A percentile compares a stretch with the other conserved stretches of the same genome.
These are phyloP conservation scores for Neonectria coccinea DNA, from an alignment of 2,329 filamentous ascomycete species.

Conservation along the genomic window DNA sequence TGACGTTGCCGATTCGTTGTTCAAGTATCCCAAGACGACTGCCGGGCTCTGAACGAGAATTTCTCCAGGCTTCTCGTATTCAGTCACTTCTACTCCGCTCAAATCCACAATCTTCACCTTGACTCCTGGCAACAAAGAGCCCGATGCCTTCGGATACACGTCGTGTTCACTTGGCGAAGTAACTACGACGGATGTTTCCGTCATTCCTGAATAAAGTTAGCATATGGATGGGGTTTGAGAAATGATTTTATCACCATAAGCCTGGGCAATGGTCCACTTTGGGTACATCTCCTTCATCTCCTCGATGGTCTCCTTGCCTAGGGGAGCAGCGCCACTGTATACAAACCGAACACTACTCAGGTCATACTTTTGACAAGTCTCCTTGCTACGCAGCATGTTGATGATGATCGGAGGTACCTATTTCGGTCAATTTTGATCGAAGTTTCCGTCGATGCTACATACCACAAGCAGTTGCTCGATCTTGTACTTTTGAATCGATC, in stretches of 20 bases:
- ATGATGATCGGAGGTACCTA: slow-evolving; percentile 80
- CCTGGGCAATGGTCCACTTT: slow-evolving; percentile 74
- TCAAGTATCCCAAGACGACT: slow-evolving; percentile 84
- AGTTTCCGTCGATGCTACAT: background rate
- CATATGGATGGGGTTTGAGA: background rate
- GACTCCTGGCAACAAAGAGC: slow-evolving; percentile 73
- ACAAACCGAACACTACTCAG: slow-evolving; percentile 72
- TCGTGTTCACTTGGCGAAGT: slow-evolving; percentile 68
- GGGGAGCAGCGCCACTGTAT: slow-evolving; percentile 80
- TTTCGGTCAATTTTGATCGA: background rate
- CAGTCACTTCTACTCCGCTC: slow-evolving; percentile 76
- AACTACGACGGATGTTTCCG: slow-evolving; percentile 78
- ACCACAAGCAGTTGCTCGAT: slow-evolving; percentile 75
- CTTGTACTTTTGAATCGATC: slow-evolving; percentile 75
- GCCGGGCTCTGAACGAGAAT: slow-evolving; percentile 83
- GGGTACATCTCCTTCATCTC: slow-evolving; percentile 72
- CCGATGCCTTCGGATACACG: slow-evolving; percentile 75
- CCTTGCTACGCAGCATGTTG: slow-evolving; percentile 72
- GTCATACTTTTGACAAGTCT: slow-evolving; percentile 72
- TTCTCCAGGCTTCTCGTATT: slow-evolving; percentile 80
- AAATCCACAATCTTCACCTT: slow-evolving; percentile 72
- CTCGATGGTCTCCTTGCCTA: slow-evolving; percentile 75
- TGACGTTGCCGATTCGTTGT: slow-evolving; percentile 84
- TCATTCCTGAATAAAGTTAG: slow-evolving; percentile 65
- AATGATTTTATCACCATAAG: slow-evolving; percentile 67